Percentiles rank a stretch among this genome's conserved stretches.
Evolutionary conservation across 441 rosid species (phyloP).

Genomic region (Erodium trifolium): DNA sequence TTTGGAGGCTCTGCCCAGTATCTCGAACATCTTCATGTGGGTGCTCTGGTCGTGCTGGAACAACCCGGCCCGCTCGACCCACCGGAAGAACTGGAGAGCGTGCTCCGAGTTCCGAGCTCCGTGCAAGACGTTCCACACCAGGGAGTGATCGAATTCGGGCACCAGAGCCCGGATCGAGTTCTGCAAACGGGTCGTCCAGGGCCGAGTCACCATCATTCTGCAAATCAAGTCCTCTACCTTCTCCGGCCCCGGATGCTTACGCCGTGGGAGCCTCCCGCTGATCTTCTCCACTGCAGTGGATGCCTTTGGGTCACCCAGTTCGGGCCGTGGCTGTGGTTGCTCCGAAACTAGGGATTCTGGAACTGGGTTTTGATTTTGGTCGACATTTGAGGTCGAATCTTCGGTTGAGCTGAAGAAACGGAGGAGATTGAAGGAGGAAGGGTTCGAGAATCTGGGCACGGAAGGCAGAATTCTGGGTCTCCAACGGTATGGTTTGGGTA

Average conservation of each 20-base stretch:
- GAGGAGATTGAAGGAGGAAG: constrained; percentile 15
- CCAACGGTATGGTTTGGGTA: constrained; percentile 32
- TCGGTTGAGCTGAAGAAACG: constrained; percentile 40
- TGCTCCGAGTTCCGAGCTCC: constrained; percentile 62
- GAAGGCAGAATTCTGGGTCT: constrained; percentile 24
- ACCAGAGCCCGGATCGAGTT: constrained; percentile 72
- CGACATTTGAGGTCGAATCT: constrained; percentile 13
- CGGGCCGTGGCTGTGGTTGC: constrained; percentile 8
- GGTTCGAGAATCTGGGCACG: constrained; percentile 23
- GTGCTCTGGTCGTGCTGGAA: constrained; percentile 64
- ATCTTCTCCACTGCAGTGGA: too few relatives aligned
- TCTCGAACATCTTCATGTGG: constrained; percentile 67
- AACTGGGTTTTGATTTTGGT: constrained; percentile 8
- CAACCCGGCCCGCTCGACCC: constrained; percentile 83
- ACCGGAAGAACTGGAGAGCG: constrained; percentile 85
- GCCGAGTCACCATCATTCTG: constrained; percentile 72
- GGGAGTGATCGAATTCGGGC: constrained; percentile 60
- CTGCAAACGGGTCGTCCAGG: constrained; percentile 85
- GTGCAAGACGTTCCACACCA: constrained; percentile 74
- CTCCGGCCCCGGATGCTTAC: constrained; percentile 47
- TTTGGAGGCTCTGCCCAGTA: constrained; percentile 55
- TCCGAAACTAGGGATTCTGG: constrained; percentile 3
- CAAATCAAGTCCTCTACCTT: constrained; percentile 69
- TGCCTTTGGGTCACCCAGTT: background rate
- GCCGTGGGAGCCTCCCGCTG: constrained; percentile 27